Conservation (phyloP, 139 green algal genomes). For the Picochlorum sp. region DNA sequence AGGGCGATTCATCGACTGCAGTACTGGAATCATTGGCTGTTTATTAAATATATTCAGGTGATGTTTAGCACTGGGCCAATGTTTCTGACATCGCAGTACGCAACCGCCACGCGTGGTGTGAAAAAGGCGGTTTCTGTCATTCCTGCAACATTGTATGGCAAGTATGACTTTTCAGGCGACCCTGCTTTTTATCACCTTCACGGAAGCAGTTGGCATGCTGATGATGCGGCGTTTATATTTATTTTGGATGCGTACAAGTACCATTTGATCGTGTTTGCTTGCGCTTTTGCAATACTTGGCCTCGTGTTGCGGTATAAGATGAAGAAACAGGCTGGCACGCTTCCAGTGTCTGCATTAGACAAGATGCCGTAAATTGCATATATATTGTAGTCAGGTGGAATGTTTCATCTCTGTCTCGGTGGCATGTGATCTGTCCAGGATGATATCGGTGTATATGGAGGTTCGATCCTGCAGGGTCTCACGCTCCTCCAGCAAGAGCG, state of each 20-base stretch:
- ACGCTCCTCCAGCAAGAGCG: too few relatives aligned
- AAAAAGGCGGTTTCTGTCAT: slow-evolving; percentile 27
- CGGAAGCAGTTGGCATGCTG: slow-evolving; percentile 42
- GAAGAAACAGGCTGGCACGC: neutral
- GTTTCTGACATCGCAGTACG: slow-evolving; percentile 39
- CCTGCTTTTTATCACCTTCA: slow-evolving; percentile 36
- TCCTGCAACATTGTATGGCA: slow-evolving; percentile 32
- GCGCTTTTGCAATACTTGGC: neutral
- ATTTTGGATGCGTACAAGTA: slow-evolving; percentile 36
- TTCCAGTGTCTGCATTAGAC: too few relatives aligned
- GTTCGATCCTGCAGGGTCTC: too few relatives aligned
- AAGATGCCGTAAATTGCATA: too few relatives aligned
- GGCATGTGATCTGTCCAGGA: too few relatives aligned
- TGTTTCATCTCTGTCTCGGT: too few relatives aligned
- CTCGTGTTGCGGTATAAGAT: neutral
- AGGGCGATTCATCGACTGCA: slow-evolving; percentile 10
- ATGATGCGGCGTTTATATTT: slow-evolving; percentile 38
- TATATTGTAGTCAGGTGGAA: too few relatives aligned
- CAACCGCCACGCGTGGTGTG: neutral
- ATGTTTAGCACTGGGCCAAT: slow-evolving; percentile 55
- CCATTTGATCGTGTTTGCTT: neutral
- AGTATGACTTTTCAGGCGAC: slow-evolving; percentile 31
- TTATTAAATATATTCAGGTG: slow-evolving; percentile 48
- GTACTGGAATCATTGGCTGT: slow-evolving; percentile 35
- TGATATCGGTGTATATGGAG: too few relatives aligned